Base-by-base conservation (phyloP, 441 rosid species). In the Erodium moschatum region DNA sequence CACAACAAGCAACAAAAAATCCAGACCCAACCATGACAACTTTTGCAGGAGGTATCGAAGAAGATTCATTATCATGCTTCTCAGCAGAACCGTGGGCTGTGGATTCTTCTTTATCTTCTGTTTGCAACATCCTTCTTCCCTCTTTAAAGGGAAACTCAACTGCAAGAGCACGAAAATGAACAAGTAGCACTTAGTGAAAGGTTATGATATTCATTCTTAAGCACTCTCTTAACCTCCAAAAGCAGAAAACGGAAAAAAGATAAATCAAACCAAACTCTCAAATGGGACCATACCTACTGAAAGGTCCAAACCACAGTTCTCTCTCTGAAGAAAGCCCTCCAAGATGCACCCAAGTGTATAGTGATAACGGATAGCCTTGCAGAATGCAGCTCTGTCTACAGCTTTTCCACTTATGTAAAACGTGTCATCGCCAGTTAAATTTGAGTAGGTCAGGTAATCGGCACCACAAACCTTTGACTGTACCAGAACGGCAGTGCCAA, bases 371-470 rank as follows among this genome's bases (percentile, higher is more conserved):
- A 93, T 71, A 69, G 85, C 86, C 75, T 81, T 70, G 74, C 95
- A 93, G 79, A 86, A 89, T 8, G 69, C 67, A 73, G 38, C 69
- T 78, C 71, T 80, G 56, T 78, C 85, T 54, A 86, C 92, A 0
- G 58, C 74, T 73, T 76, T 78, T 16, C 92, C 93, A 20, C 91
- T 87, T 58, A 93, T 74, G 56, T 77, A 86, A 79, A 85, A 82
- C 73, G 82, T 64, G 56, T 80, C 83, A 46, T 67, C 65, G 64
- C 82, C 88, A 35, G 75, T 60, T 67, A 69, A 72, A 74, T 70
- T 80, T 38, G 79, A 76, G 74, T 81, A 82, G 15, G 79, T 81
- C 11, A 91, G 76, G 71, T 74, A 85, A 78, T 81, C 87, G 64
- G 77, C 71, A 1, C 83, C 81, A 67, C 95, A 89, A 72, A 79